Conservation (phyloP, 2,329 filamentous ascomycete species). For the Neurospora sp. region DNA sequence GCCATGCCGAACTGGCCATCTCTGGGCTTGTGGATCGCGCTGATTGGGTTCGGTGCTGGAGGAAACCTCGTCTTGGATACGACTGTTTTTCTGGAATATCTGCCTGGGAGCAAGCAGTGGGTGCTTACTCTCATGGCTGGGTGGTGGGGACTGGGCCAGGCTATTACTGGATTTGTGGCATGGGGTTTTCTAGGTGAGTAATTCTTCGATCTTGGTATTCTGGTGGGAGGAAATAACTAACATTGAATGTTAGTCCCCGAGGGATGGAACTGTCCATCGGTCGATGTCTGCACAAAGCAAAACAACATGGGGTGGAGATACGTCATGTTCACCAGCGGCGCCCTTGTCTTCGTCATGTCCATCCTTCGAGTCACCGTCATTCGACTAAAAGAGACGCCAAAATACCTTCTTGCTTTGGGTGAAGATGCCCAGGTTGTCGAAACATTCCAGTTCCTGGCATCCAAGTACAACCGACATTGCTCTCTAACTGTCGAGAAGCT, state of each 20-base stretch:
- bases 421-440: constrained; percentile 40
- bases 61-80: constrained; percentile 56
- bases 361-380: constrained; percentile 44
- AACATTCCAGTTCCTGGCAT: constrained; percentile 28
- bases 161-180: constrained; percentile 37
- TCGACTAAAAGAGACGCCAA: constrained; percentile 48
- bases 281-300: constrained; percentile 29
- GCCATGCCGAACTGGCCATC: constrained; percentile 57
- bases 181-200: constrained; percentile 38
- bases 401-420: constrained; percentile 45
- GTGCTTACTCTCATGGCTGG: constrained; percentile 52
- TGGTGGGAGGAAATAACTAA: not conserved
- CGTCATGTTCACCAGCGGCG: constrained; percentile 36
- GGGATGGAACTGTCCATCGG: constrained; percentile 32
- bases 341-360: constrained; percentile 39
- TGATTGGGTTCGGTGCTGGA: constrained; percentile 55
- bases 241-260: constrained; percentile 21
- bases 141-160: constrained; percentile 41
- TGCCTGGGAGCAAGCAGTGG: constrained; percentile 49
- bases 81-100: constrained; percentile 36
- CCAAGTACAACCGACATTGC: constrained; percentile 30
- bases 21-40: constrained; percentile 52
- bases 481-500: constrained; percentile 35
- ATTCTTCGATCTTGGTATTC: not conserved
- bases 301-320: constrained; percentile 44